Conservation (phyloP, 1,139 yeast genomes). For the Geotrichum phurueaensis region DNA sequence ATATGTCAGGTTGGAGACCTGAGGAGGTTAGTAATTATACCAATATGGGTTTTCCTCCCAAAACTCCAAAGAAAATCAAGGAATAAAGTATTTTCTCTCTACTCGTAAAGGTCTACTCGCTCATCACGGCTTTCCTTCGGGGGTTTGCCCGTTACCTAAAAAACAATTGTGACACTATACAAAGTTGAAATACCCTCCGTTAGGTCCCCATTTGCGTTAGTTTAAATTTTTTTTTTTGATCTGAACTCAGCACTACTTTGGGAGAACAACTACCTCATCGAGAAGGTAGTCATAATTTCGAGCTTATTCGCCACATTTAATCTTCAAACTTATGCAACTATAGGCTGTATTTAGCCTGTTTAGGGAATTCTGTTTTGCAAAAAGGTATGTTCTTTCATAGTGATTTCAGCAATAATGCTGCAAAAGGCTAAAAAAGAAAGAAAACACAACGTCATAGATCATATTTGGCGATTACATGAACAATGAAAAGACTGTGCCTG, state of each 20-base stretch:
- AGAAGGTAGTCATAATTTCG: neutral
- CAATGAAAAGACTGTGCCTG: neutral
- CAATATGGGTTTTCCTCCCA: too few relatives aligned
- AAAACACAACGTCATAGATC: neutral
- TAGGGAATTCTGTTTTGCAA: neutral
- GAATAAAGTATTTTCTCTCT: too few relatives aligned
- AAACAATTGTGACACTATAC: too few relatives aligned
- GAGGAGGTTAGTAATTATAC: too few relatives aligned
- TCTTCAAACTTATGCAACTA: too few relatives aligned
- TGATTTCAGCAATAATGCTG: neutral
- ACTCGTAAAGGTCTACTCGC: too few relatives aligned
- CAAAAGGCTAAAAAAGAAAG: neutral
- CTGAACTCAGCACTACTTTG: neutral
- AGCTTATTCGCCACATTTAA: too few relatives aligned
- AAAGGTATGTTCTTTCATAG: neutral
- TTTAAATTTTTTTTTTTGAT: neutral
- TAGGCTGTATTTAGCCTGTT: too few relatives aligned
- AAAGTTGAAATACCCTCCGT: neutral
- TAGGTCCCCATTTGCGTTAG: neutral
- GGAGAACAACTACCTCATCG: neutral
- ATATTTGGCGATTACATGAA: neutral
- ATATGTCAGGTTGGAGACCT: too few relatives aligned
- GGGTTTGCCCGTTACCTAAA: too few relatives aligned
- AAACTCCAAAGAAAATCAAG: too few relatives aligned
- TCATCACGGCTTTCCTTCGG: too few relatives aligned